A percentile compares a stretch with the other conserved stretches of the same genome.
Conservation (phyloP, 805 yeast species). For the Teunomyces panamensis region DNA sequence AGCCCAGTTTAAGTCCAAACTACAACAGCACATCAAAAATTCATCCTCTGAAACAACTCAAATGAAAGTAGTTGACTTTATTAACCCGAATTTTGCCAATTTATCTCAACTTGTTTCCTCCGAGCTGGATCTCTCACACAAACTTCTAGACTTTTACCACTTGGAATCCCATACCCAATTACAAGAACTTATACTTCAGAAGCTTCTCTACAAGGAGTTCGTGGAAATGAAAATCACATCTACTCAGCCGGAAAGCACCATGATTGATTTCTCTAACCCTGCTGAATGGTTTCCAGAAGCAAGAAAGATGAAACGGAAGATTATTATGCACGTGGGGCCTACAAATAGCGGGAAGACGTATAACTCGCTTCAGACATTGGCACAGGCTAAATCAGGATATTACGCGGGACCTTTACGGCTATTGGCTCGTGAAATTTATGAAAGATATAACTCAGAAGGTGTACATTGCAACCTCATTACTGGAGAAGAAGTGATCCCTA, state of each 20-base stretch:
- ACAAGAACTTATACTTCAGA: slow-evolving; percentile 18
- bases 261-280: slow-evolving; percentile 34
- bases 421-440: slow-evolving; percentile 88
- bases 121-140: slow-evolving; percentile 9
- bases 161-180: slow-evolving; percentile 18
- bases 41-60: neutral
- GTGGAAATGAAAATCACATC: slow-evolving; percentile 12
- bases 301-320: slow-evolving; percentile 69
- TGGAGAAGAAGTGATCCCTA: slow-evolving; percentile 89
- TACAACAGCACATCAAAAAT: neutral
- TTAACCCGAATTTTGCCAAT: slow-evolving; percentile 27
- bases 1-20: neutral
- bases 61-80: slow-evolving; percentile 7
- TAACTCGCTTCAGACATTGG: slow-evolving; percentile 68
- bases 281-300: slow-evolving; percentile 81
- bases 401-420: slow-evolving; percentile 94
- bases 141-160: slow-evolving; percentile 15
- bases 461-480: slow-evolving; percentile 80
- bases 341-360: slow-evolving; percentile 96
- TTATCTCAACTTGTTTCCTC: slow-evolving; percentile 17
- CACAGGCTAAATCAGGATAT: slow-evolving; percentile 67
- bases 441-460: slow-evolving; percentile 65
- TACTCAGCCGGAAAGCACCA: slow-evolving; percentile 7
- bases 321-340: slow-evolving; percentile 95
- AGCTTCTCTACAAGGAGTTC: slow-evolving; percentile 23